Evolutionary conservation across 495 filamentous ascomycete genomes (phyloP), one percentile per base, ranked within the genome.

Genomic region (Neurospora discreta): DNA sequence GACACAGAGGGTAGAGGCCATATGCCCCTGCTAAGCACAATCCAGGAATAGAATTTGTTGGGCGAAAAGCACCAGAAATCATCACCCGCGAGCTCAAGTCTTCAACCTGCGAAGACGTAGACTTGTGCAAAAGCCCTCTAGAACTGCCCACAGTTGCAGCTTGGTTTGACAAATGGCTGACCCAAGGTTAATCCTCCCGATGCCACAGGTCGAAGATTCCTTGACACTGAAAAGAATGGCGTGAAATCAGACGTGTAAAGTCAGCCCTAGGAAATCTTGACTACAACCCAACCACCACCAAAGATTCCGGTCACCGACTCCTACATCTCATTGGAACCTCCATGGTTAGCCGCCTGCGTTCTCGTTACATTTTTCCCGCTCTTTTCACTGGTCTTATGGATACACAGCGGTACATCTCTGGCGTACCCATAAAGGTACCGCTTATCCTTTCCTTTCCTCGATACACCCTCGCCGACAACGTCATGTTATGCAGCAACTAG

Each of bases 401-500:
- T 30, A 30, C 52, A 13, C 52, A 60, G 15, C 23, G 26, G 23
- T 60, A 13, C 52, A 60, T 60, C 26, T 60, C 52, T 60, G 52
- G 52, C 52, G 15, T 60, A 23, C 23, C 52, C 15, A 60, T 33
- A 16, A 23, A 60, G 23, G 52, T 33, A 33, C 52, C 52, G 23
- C 23, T 72, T 69, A 36, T 60, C 71, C 72, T 71, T 73, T 70
- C 46, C 70, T 52, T 74, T 52, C 65, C 44, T 71, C 46, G 58
- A 72, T 73, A 44, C 52, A 68, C 67, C 65, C 71, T 72, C 69
- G 72, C 60, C 65, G 70, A 36, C 39, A 68, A 70, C 73, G 73
- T 78, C 72, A 76, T 78, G 78, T 77, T 74, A 78, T 77, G 76
- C 75, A 71, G 76, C 70, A 74, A 68, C 39, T 67, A 68, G 69